Conservation (phyloP, 768 basidiomycete genomes). For the Psilocybe sp. region DNA sequence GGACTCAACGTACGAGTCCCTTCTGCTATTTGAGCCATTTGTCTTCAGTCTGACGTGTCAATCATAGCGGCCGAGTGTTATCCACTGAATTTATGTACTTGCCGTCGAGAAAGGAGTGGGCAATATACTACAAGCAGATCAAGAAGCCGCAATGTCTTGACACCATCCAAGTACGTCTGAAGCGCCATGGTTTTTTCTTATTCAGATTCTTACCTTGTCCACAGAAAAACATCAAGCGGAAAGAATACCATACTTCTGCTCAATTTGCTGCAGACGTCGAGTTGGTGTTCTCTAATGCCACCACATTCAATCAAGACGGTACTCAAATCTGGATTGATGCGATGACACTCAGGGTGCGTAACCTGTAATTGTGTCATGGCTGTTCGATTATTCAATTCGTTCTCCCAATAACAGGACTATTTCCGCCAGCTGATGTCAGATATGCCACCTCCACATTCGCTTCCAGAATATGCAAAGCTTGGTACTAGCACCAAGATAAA, state of each 20-base stretch:
- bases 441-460: constrained; percentile 62
- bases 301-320: constrained; percentile 85
- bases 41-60: not conserved
- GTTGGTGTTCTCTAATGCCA: constrained; percentile 86
- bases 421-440: constrained; percentile 79
- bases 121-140: constrained; percentile 77
- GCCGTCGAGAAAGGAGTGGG: constrained; percentile 76
- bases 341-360: constrained; percentile 55
- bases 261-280: constrained; percentile 88
- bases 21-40: constrained; percentile 1
- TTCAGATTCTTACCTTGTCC: constrained; percentile 7
- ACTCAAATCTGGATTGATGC: constrained; percentile 84
- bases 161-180: constrained; percentile 62
- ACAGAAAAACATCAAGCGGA: constrained; percentile 79
- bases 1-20: constrained; percentile 56
- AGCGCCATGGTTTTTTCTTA: not conserved
- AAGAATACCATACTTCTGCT: constrained; percentile 64
- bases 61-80: constrained; percentile 58
- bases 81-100: constrained; percentile 82
- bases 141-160: constrained; percentile 78
- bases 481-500: constrained; percentile 55
- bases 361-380: not conserved
- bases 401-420: constrained; percentile 46
- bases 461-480: constrained; percentile 51
- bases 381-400: constrained; percentile 5